Percentiles rank a stretch among this genome's conserved stretches.
Evolutionary conservation across 192 early-diverging fungal genomes (phyloP).

Genomic region (Podila minutissima): DNA sequence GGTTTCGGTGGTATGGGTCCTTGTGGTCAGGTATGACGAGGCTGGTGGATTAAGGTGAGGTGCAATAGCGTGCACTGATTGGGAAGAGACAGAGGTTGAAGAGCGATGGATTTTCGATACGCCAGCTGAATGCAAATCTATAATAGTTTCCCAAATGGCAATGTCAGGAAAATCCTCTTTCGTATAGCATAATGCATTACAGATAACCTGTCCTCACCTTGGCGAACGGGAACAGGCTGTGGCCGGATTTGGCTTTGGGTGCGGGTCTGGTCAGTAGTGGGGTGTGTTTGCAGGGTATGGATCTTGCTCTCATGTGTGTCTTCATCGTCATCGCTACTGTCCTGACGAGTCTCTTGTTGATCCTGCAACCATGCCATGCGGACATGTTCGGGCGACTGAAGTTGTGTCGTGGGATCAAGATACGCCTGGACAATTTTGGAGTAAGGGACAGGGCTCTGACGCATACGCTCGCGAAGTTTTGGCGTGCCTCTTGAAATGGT

Average conservation of each 20-base stretch:
- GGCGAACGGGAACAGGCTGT: too few species aligned
- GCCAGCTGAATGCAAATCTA: too few species aligned
- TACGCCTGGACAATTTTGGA: slow-evolving; percentile 44
- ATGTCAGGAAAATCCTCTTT: too few species aligned
- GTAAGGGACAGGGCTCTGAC: slow-evolving; percentile 34
- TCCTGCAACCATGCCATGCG: slow-evolving; percentile 44
- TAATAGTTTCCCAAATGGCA: too few species aligned
- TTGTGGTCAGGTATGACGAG: too few species aligned
- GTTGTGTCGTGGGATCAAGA: slow-evolving; percentile 24
- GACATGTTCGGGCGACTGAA: slow-evolving; percentile 22
- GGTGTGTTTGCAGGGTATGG: not conserved
- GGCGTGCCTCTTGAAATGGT: slow-evolving; percentile 7
- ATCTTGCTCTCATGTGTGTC: not conserved
- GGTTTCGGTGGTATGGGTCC: not conserved
- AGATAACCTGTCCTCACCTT: too few species aligned
- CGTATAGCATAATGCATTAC: too few species aligned
- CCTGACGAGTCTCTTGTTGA: slow-evolving; percentile 25
- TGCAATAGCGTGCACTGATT: too few species aligned
- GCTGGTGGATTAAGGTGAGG: too few species aligned
- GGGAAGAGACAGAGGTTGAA: too few species aligned
- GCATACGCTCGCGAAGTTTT: slow-evolving; percentile 43
- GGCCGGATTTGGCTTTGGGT: not conserved
- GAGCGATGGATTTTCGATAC: too few species aligned
- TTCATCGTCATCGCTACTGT: slow-evolving; percentile 44
- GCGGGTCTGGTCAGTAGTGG: not conserved